Evolutionary conservation across 2,329 filamentous ascomycete species (phyloP).

Genomic region (Bertia moriformis): DNA sequence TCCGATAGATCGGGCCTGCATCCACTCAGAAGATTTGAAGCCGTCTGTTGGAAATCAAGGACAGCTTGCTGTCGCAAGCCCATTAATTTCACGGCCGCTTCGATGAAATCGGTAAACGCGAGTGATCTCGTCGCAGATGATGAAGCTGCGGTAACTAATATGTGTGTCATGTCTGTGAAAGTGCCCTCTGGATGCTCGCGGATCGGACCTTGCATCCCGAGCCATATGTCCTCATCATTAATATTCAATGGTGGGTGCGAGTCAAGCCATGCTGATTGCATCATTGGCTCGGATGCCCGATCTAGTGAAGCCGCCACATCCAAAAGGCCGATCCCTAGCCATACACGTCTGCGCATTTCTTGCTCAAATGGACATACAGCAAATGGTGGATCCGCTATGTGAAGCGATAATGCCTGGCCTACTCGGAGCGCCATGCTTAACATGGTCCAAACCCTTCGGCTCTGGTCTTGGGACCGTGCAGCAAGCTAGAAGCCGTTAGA

Average conservation of each 20-base stretch:
- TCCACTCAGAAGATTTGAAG: background rate
- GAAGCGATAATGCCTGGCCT: constrained; percentile 14
- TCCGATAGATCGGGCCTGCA: background rate
- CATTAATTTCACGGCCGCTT: constrained; percentile 9
- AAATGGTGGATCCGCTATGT: constrained; percentile 13
- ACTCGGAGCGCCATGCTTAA: constrained; percentile 14
- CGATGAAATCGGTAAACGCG: constrained; percentile 10
- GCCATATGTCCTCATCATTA: constrained; percentile 11
- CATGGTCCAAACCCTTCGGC: constrained; percentile 17
- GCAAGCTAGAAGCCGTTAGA: constrained; percentile 7
- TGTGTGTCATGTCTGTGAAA: background rate
- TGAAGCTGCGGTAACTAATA: constrained; percentile 7
- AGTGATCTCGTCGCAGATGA: constrained; percentile 9
- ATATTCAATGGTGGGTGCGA: constrained; percentile 11
- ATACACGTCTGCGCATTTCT: constrained; percentile 15
- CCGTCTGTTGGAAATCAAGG: constrained; percentile 10
- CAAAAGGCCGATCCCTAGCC: constrained; percentile 13
- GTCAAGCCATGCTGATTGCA: constrained; percentile 13
- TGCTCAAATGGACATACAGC: constrained; percentile 12
- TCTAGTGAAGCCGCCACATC: constrained; percentile 13
- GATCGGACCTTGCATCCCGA: background rate
- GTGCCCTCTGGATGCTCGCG: background rate
- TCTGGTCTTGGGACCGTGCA: constrained; percentile 13
- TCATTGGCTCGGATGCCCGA: constrained; percentile 16
- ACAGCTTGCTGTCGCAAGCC: constrained; percentile 10